Percentiles rank a stretch among this genome's conserved stretches.
Conservation (phyloP, 495 filamentous ascomycete genomes). For the Rusavskia elegans region DNA sequence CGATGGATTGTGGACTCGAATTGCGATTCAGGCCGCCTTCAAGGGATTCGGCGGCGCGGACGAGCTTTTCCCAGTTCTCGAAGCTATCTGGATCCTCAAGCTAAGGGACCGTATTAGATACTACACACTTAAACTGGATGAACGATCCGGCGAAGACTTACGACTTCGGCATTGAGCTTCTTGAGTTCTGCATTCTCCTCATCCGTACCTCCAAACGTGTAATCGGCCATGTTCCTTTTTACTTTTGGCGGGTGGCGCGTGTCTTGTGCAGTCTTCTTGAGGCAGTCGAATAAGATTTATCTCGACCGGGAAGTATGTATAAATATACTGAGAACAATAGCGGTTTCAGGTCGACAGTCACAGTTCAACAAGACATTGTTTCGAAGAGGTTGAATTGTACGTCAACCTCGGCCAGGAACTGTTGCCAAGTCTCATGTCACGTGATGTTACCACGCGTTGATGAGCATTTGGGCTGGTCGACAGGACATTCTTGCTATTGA, state of each 20-base stretch:
- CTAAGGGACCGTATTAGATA: slow-evolving; percentile 11
- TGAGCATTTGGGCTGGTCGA: no score
- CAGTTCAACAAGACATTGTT: no score
- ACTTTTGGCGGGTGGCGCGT: neutral
- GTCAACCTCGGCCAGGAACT: no score
- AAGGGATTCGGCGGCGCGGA: slow-evolving; percentile 63
- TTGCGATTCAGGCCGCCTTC: slow-evolving; percentile 94
- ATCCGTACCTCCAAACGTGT: slow-evolving; percentile 58
- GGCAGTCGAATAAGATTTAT: no score
- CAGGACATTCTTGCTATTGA: no score
- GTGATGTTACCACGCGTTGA: no score
- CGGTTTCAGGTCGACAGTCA: no score
- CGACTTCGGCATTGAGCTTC: slow-evolving; percentile 62
- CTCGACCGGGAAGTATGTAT: no score
- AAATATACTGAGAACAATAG: no score
- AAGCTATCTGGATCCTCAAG: slow-evolving; percentile 77
- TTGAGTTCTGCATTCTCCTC: slow-evolving; percentile 76
- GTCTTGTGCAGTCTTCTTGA: no score
- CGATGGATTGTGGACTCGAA: slow-evolving; percentile 86
- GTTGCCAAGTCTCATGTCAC: no score
- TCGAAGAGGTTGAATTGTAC: no score
- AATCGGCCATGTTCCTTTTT: slow-evolving; percentile 32
- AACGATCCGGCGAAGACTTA: slow-evolving; percentile 27
- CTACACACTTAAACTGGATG: neutral
- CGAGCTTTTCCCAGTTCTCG: slow-evolving; percentile 87